Conservation (phyloP, 805 yeast genomes). For the Hanseniaspora singularis region DNA sequence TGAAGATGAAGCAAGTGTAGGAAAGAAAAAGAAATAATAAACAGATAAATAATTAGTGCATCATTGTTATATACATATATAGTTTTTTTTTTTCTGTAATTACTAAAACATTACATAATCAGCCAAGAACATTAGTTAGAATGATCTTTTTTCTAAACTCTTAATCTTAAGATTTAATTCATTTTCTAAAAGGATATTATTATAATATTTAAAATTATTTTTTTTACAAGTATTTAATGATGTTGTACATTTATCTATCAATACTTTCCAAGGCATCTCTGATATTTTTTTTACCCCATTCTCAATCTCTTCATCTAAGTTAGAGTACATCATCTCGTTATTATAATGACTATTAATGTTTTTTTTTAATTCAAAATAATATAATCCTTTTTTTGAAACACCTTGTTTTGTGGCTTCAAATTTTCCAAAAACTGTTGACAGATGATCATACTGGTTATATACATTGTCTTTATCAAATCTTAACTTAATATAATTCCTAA, state of each 20-base stretch:
- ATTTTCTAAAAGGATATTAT: not conserved
- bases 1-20: conserved; percentile 25
- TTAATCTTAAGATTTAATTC: not conserved
- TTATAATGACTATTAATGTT: conserved; percentile 15
- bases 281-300: conserved; percentile 1
- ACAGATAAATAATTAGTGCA: no score
- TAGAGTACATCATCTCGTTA: conserved; percentile 19
- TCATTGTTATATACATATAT: no score
- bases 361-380: conserved; percentile 18
- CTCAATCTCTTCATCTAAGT: conserved; percentile 19
- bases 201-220: not conserved
- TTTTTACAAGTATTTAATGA: no score
- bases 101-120: no score
- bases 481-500: not conserved
- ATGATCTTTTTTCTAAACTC: not conserved
- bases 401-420: conserved; percentile 16
- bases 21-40: conserved; percentile 21
- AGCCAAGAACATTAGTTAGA: no score
- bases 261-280: conserved; percentile 20
- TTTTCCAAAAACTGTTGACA: conserved; percentile 15
- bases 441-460: not conserved
- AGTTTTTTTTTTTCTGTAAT: no score
- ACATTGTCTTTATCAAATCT: conserved; percentile 1
- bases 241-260: conserved; percentile 17
- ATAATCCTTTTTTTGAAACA: conserved; percentile 27